phyloP scores from a whole-genome alignment of 2,329 filamentous ascomycete species.

The Chrysosphaeria jannelii region DNA sequence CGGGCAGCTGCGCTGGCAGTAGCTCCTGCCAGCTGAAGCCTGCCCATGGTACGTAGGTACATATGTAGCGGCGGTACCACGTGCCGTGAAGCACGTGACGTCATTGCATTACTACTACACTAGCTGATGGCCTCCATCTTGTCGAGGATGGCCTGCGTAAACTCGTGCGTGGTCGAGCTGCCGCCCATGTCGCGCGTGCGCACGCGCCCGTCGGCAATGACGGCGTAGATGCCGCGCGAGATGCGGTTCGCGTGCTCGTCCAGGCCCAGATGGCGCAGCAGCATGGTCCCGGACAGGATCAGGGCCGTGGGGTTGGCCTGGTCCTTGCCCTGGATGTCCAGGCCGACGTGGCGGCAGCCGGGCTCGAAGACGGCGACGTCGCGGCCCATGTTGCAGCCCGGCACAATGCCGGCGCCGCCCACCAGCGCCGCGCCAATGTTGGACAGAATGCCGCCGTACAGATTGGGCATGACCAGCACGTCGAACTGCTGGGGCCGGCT shows the following conservation, averaged over 20 bases:
- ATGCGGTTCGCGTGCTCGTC: constrained; percentile 97
- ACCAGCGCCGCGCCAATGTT: constrained; percentile 96
- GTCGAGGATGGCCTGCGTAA: constrained; percentile 77
- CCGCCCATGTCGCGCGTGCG: constrained; percentile 95
- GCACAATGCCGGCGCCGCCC: constrained; percentile 85
- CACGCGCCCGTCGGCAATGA: constrained; percentile 69
- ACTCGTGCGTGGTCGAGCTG: constrained; percentile 65
- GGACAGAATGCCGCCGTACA: constrained; percentile 95
- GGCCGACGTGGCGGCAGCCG: constrained; percentile 93
- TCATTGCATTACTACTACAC: no score
- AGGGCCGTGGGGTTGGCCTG: constrained; percentile 95
- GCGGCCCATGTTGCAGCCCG: constrained; percentile 97
- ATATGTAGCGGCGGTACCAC: no score
- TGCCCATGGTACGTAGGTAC: no score
- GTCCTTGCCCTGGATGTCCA: constrained; percentile 99
- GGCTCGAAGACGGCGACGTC: constrained; percentile 97
- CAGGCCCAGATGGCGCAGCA: constrained; percentile 83
- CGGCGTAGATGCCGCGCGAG: constrained; percentile 50
- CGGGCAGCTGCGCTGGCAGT: no score
- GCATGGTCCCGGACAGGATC: constrained; percentile 86
- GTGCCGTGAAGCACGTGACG: no score
- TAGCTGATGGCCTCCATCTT: constrained; percentile 95
- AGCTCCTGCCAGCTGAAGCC: no score
- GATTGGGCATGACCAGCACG: constrained; percentile 98
- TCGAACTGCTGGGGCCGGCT: constrained; percentile 93